Base-by-base conservation (phyloP, 2,329 filamentous ascomycete genomes). In the Phoma sp. region DNA sequence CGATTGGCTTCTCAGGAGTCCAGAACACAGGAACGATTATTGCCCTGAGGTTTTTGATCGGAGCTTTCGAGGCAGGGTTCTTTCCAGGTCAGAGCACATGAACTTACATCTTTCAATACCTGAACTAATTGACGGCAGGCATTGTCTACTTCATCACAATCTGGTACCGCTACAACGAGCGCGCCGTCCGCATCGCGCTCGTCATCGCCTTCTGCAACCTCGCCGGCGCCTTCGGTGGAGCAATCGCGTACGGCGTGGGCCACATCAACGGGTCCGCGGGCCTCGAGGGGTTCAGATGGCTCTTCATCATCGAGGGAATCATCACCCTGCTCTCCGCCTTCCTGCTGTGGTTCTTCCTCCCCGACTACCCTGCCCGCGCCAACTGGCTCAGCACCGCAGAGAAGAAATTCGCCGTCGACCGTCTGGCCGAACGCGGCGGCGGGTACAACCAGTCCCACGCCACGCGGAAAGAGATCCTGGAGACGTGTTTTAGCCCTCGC, bases 131-230 rank as follows among this genome's bases (percentile, higher is more conserved):
- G 38, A 7, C 4, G 7, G 1, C 2, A 53, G 51, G 51, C 5
- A 53, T 71, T 7, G 63, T 82, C 13, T 85, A 83, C 65, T 82
- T 85, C 50, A 75, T 86, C 11, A 58, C 82, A 3, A 83, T 83
- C 60, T 84, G 83, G 76, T 86, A 85, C 63, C 79, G 80, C 14
- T 76, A 79, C 5, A 78, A 81, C 3, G 84, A 87, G 66, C 76
- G 82, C 18, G 82, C 80, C 1, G 80, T 85, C 65, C 83, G 85
- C 5, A 81, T 89, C 64, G 81, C 83, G 0, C 78, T 84, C 38
- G 78, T 85, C 57, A 67, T 84, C 18, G 82, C 68, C 64, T 86
- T 79, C 71, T 86, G 75, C 4, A 84, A 85, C 64, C 80, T 81
- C 55, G 83, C 76, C 49, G 81, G 81, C 4, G 81, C 80, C 0